Conservation (phyloP, 441 rosid genomes). For the Pelargonium cotyledonis region DNA sequence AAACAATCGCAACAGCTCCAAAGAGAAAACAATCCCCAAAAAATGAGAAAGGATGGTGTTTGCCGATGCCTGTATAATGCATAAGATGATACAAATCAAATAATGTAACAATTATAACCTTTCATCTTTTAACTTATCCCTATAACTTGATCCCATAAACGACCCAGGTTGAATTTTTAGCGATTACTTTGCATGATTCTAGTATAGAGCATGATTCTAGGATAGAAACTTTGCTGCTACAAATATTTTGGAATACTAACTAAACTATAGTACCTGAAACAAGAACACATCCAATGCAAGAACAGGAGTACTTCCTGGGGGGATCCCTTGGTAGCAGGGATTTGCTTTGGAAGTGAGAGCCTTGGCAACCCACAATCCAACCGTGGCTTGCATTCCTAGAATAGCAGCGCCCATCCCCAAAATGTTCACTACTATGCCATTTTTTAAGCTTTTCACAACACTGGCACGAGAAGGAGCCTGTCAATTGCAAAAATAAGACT, state of each 20-base stretch:
- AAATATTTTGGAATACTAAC: neutral
- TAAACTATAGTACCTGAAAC: conserved; percentile 58
- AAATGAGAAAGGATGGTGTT: conserved; percentile 93
- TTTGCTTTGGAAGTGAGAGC: conserved; percentile 81
- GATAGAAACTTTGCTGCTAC: neutral
- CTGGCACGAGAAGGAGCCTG: conserved; percentile 98
- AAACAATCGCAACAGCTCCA: conserved; percentile 79
- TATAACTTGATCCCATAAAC: neutral
- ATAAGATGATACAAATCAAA: neutral
- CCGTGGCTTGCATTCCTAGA: conserved; percentile 95
- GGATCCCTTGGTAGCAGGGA: conserved; percentile 74
- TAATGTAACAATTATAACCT: too few species aligned
- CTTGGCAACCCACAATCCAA: conserved; percentile 75
- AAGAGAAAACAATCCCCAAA: conserved; percentile 74
- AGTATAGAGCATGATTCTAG: neutral
- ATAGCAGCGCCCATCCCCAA: conserved; percentile 94
- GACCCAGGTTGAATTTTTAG: too few species aligned
- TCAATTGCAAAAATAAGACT: conserved; percentile 6
- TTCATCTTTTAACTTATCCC: too few species aligned
- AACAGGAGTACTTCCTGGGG: conserved; percentile 75
- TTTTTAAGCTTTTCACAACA: conserved; percentile 82
- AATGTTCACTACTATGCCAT: conserved; percentile 69
- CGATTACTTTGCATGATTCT: neutral
- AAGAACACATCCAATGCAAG: conserved; percentile 90
- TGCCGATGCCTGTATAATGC: conserved; percentile 72